Conservation (phyloP, 768 basidiomycete genomes). For the Kwoniella bestiolae region DNA sequence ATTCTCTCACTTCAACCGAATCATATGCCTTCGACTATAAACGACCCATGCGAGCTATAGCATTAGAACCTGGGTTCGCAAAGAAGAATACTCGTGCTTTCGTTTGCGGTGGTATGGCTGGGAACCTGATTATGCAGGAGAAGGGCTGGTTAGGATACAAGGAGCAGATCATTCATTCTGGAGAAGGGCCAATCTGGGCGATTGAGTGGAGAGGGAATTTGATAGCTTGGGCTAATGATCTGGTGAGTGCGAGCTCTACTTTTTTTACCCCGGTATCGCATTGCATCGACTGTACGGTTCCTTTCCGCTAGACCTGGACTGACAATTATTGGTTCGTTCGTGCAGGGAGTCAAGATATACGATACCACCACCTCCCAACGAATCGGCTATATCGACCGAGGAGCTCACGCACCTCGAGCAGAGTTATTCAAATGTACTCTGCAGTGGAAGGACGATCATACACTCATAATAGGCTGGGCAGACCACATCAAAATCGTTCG, state of each 20-base stretch:
- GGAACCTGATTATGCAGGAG: conserved; percentile 81
- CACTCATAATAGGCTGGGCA: conserved; percentile 90
- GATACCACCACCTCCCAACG: conserved; percentile 76
- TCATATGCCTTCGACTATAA: conserved; percentile 86
- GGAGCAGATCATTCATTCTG: conserved; percentile 76
- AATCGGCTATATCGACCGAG: conserved; percentile 83
- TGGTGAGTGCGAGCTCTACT: no score
- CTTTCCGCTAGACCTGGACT: no score
- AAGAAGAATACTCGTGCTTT: conserved; percentile 76
- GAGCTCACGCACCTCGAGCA: conserved; percentile 79
- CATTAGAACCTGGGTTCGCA: conserved; percentile 87
- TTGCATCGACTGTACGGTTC: no score
- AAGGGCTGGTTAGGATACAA: conserved; percentile 97
- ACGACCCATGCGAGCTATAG: conserved; percentile 85
- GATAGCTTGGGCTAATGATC: conserved; percentile 95
- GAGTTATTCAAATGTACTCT: conserved; percentile 93
- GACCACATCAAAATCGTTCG: conserved; percentile 89
- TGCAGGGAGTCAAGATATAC: conserved; percentile 89
- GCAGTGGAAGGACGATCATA: conserved; percentile 89
- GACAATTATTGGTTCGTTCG: neutral
- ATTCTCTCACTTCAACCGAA: conserved; percentile 77
- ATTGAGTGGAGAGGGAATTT: conserved; percentile 81
- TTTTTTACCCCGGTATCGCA: no score
- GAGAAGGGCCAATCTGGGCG: conserved; percentile 94
- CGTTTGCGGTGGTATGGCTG: conserved; percentile 90